phyloP scores from a whole-genome alignment of 148 eudicot genomes.

The Fagopyrum homotropicum region DNA sequence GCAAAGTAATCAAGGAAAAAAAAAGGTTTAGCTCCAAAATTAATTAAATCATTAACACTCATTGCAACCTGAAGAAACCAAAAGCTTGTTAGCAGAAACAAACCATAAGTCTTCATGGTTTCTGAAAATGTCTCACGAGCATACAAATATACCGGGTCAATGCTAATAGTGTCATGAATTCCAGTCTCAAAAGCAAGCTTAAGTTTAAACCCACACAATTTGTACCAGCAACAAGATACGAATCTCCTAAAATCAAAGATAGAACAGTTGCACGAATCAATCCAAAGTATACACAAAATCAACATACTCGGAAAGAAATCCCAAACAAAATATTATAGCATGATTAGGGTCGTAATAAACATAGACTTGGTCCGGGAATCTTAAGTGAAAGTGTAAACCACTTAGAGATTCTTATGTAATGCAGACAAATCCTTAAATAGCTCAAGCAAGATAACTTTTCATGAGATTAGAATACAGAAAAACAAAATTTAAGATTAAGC shows the following conservation, averaged over 20 bases:
- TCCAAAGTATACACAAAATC: not conserved
- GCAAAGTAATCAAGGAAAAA: constrained; percentile 96
- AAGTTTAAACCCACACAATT: constrained; percentile 95
- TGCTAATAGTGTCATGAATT: constrained; percentile 87
- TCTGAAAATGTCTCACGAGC: not conserved
- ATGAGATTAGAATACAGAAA: too few species aligned
- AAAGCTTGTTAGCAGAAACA: not conserved
- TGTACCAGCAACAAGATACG: constrained; percentile 92
- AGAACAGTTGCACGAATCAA: not conserved
- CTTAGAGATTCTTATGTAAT: too few species aligned
- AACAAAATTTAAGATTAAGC: too few species aligned
- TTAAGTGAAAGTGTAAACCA: too few species aligned
- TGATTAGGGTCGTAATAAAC: too few species aligned
- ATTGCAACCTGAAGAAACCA: constrained; percentile 65
- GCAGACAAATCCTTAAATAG: too few species aligned
- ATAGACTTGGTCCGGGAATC: too few species aligned
- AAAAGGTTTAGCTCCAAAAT: constrained; percentile 91
- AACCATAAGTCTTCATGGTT: not conserved
- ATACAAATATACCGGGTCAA: constrained; percentile 61
- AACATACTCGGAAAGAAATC: not conserved
- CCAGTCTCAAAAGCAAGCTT: constrained; percentile 95
- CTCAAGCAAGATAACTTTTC: too few species aligned
- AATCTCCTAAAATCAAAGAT: constrained; percentile 52
- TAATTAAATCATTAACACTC: constrained; percentile 95
- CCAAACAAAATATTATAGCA: too few species aligned